Evolutionary conservation across 164 flowering plant species (phyloP).

Genomic region (Macadamia tetraphylla): DNA sequence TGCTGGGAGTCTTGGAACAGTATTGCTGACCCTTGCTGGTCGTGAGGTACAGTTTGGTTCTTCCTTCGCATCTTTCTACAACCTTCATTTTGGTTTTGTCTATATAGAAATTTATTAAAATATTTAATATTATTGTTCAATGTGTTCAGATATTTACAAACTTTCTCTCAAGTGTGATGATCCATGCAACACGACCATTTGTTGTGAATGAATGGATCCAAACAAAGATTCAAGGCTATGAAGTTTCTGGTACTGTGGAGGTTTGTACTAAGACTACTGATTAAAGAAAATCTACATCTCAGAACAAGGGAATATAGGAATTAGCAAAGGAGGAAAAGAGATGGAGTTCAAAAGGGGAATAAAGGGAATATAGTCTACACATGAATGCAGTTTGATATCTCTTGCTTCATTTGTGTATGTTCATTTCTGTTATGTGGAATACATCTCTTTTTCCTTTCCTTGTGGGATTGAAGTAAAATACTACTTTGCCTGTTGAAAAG

Average conservation of each 20-base stretch:
- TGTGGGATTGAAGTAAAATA: not conserved
- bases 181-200: conserved; percentile 94
- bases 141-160: conserved; percentile 78
- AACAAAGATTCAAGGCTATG: conserved; percentile 92
- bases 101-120: not conserved
- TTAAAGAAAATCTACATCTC: not conserved
- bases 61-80: not conserved
- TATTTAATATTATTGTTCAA: conserved; percentile 5
- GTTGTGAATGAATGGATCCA: conserved; percentile 92
- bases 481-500: not conserved
- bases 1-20: conserved; percentile 99
- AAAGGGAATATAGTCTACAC: too few relatives aligned
- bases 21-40: conserved; percentile 94
- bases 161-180: conserved; percentile 92
- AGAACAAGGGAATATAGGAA: too few relatives aligned
- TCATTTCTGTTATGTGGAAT: too few relatives aligned
- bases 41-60: conserved; percentile 66
- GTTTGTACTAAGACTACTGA: conserved; percentile 33
- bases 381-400: too few relatives aligned
- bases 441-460: too few relatives aligned
- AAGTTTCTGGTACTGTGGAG: conserved; percentile 99
- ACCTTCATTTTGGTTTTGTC: conserved; percentile 1
- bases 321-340: too few relatives aligned
- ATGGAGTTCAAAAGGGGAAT: too few relatives aligned
- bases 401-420: too few relatives aligned